Evolutionary conservation across 345 rosid genomes (phyloP), one percentile per base, ranked within the genome.

Genomic region (Syzygium aromaticum): DNA sequence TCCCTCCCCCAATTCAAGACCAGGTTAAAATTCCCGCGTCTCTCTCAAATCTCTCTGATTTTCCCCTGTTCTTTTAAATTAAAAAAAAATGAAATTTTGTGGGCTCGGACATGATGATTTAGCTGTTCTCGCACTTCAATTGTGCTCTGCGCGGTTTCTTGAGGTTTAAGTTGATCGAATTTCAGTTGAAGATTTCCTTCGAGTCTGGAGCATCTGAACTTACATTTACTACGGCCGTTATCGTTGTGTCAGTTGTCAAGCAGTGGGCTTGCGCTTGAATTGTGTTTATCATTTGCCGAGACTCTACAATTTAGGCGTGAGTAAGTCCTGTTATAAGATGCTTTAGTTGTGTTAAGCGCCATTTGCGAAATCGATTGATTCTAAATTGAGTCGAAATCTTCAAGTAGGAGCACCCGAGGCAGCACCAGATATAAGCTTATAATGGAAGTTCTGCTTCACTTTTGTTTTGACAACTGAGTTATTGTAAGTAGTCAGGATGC

Each of bases 1-100:
- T 87, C 88, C 54, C 89, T 91, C 43, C 84, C 90, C 51, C 90
- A 84, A 83, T 93, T 94, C 93, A 88, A 73, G 86, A 86, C 96
- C 92, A 94, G 98, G 98, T 93, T n/a, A 25, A 14, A 52, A 23
- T 38, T 38, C 1, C 27, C 28, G 82, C 27, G 82, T 14, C 49
- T 22, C 25, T 73, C 82, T 73, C 25, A 11, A 30, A 7, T 53
- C 13, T 19, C 52, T 13, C 7, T 28, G 51, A 2, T 59, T 80
- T 78, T 61, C 7, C 5, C 21, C 27, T 2, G 49, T 80, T 78
- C 38, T 21, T 27, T 51, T 22, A 5, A 28, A 49, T 82, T 43
- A 27, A 43, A 27, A 27, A 43, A 27, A 33, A 33, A 2, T 73
- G 49, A 73, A 0, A 1, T 4, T 33, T 30, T 17, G 30, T 73